Evolutionary conservation across 805 yeast genomes (phyloP), one percentile per base, ranked within the genome.

Genomic region (Yamadazyma olivae): DNA sequence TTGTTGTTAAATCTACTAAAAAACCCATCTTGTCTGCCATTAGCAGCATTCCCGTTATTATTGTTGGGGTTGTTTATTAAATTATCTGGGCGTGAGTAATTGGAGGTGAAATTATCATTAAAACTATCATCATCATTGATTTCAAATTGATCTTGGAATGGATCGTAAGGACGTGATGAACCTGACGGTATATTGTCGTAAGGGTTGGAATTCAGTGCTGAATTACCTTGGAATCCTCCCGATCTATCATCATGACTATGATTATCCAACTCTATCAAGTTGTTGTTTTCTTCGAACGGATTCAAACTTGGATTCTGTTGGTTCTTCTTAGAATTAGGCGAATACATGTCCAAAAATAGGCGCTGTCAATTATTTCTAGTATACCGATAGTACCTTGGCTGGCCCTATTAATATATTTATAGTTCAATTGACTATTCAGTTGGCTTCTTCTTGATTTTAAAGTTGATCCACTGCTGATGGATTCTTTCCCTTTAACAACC

Each of bases 1-100:
- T 20, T 21, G 13, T 33, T 32, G 25, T 30, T 30, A 17, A 29
- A 35, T 18, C 38, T 23, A 7, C 28, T 29, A 33, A 64, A 58
- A 20, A 62, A 44, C 14, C 61, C 57, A 8, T 40, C 38, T 17
- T 13, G 30, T n/a, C n/a, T n/a, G n/a, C n/a, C n/a, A n/a, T n/a
- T n/a, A 25, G 7, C 14, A 6, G 17, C 8, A 25, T 25, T 27
- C n/a, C 14, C 5, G 18, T 27, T 32, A 47, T 50, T 29, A 9
- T 6, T 28, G 6, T 24, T 15, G 9, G 25, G 12, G 17, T 10
- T 30, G 18, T 31, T 17, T 17, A 19, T 17, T 12, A 25, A 25
- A 9, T 15, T 15, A 16, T n/a, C 14, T 6, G 6, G 7, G 6
- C 28, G 7, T 7, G 28, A 8, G 12, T 25, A 25, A 6, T 25